Conservation (phyloP, 2,329 filamentous ascomycete genomes). For the Lasiodiplodia sp. region DNA sequence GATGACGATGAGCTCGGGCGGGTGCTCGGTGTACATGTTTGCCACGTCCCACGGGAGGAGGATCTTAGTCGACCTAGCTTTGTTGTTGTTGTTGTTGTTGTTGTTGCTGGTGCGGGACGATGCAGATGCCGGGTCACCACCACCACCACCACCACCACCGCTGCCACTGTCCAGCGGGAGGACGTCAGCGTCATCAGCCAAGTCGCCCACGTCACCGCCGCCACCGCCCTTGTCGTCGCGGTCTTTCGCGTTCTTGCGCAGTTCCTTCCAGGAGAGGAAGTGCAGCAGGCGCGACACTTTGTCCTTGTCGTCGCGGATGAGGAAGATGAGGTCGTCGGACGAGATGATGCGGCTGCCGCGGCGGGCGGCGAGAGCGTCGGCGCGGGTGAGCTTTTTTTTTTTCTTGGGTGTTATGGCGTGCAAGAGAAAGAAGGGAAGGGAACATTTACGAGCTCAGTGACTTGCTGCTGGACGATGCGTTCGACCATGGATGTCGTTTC, state of each 20-base stretch:
- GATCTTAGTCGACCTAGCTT: background rate
- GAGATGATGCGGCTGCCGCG: background rate
- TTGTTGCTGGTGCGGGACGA: background rate
- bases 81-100: no score
- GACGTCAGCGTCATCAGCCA: background rate
- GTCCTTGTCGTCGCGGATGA: background rate
- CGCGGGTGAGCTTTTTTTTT: background rate
- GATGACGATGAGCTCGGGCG: background rate
- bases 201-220: background rate
- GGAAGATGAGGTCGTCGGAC: conserved; percentile 15
- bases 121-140: background rate
- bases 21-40: background rate
- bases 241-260: conserved; percentile 7
- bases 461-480: conserved; percentile 3
- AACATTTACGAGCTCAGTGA: background rate
- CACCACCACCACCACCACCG: background rate
- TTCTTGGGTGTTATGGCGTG: no score
- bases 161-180: background rate
- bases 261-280: conserved; percentile 12
- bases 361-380: conserved; percentile 6
- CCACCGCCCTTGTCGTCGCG: background rate
- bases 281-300: conserved; percentile 6
- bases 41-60: background rate
- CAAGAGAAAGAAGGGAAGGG: background rate
- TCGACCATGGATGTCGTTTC: background rate